These are phyloP conservation scores for Pichia californica DNA, from an alignment of 805 yeast species.

Conservation along the genomic window DNA sequence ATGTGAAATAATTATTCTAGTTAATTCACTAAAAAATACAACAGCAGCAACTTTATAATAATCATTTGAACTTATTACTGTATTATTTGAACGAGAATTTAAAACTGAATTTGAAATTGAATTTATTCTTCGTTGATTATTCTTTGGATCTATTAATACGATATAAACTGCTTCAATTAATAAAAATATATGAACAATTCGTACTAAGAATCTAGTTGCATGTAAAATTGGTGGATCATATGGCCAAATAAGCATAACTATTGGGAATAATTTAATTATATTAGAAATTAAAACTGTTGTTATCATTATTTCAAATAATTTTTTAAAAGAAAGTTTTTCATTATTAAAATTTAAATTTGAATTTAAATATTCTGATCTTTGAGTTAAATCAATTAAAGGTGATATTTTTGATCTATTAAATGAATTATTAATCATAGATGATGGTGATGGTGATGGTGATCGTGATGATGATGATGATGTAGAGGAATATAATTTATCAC, in stretches of 20 bases:
- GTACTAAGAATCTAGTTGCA: constrained; percentile 28
- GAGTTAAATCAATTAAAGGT: too few species aligned
- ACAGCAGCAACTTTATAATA: constrained; percentile 26
- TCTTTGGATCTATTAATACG: constrained; percentile 19
- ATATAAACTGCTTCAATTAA: constrained; percentile 29
- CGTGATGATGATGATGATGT: not conserved
- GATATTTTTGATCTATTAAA: too few species aligned
- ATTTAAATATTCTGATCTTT: too few species aligned
- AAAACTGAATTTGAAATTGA: not conserved
- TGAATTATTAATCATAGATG: too few species aligned
- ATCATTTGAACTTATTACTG: constrained; percentile 12
- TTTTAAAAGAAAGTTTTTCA: constrained; percentile 2
- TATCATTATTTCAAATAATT: constrained; percentile 32
- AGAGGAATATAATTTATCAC: constrained; percentile 2
- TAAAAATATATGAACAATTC: constrained; percentile 26
- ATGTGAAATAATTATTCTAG: constrained; percentile 18
- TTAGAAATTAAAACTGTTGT: constrained; percentile 70
- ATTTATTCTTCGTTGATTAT: not conserved
- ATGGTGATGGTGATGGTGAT: not conserved
- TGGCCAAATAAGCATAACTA: constrained; percentile 94
- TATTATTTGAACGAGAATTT: too few species aligned
- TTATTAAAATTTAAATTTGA: not conserved
- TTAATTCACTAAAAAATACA: constrained; percentile 21
- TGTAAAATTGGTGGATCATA: constrained; percentile 68
- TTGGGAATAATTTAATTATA: constrained; percentile 78